Base-by-base conservation (phyloP, 371 early-diverging fungal genomes). In the Coemansia sp. region DNA sequence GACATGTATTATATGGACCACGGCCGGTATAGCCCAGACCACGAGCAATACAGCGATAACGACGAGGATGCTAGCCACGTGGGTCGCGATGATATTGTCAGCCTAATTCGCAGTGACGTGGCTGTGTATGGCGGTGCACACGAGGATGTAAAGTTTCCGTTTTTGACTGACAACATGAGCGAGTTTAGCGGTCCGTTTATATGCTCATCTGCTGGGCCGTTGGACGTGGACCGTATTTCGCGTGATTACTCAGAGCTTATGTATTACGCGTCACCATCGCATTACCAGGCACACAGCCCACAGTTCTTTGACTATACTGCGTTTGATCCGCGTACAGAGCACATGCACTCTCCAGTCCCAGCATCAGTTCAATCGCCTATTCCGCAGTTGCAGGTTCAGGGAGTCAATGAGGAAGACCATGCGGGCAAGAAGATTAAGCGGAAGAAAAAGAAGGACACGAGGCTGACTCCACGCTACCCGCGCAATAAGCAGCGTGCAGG, bases 101-200 rank as follows among this genome's bases (percentile, higher is more conserved):
- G 76, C 48, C 18, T 71, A 18, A 59, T 75, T 16, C 71, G 72
- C 11, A 71, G 72, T 45, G 76, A 76, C 24, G 64, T 76, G 0
- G 76, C 76, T 21, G 71, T 76, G 18, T 76, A 71, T 31, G 61
- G 71, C 45, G 71, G 71, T 26, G 66, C 71, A 4, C 63, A 53
- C 52, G 76, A 76, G 11, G 76, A 75, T 34, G 64, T 71, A 5
- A 76, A 76, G 51, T 76, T 76, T 11, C 76, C 76, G 7, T 76
- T 76, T 14, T 54, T 67, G 59, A 57, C 67, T 0, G 76, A 76
- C 47, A 76, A 68, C 10, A 57, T 71, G 16, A 76, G 76, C 63
- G 76, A 76, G 55, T 68, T 71, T n/a, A 62, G 76, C 31, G 68
- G 67, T 0, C 64, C 72, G 0, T 51, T 61, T 14, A 60, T 68